These are phyloP conservation scores for Fusarium sambucinum DNA, from an alignment of 2,329 filamentous ascomycete genomes.

Conservation along the genomic window DNA sequence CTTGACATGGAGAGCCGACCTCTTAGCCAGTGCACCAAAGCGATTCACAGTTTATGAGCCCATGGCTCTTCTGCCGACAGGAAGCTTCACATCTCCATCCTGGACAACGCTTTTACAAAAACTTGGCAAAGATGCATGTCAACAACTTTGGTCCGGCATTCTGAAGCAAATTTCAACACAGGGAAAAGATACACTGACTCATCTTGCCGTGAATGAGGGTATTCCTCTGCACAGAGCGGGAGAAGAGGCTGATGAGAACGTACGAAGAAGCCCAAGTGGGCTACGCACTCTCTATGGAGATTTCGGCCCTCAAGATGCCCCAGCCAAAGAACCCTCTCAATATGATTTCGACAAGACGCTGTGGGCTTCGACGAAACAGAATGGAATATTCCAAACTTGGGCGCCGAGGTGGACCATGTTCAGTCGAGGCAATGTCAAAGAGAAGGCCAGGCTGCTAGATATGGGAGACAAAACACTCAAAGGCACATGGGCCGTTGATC, in stretches of 20 bases:
- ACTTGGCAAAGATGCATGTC: constrained; percentile 40
- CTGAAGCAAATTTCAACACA: constrained; percentile 59
- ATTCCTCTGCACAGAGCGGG: constrained; percentile 63
- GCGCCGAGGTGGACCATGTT: constrained; percentile 95
- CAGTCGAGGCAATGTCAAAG: constrained; percentile 87
- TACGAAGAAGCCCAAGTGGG: constrained; percentile 78
- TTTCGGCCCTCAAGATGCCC: constrained; percentile 70
- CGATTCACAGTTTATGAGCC: constrained; percentile 72
- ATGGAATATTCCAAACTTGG: constrained; percentile 86
- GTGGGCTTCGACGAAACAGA: constrained; percentile 84
- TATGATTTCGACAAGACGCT: constrained; percentile 75
- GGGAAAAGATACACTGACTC: constrained; percentile 61
- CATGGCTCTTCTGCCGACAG: constrained; percentile 70
- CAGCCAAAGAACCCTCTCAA: constrained; percentile 48
- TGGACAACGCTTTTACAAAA: constrained; percentile 57
- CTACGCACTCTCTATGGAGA: constrained; percentile 78
- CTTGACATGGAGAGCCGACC: constrained; percentile 40
- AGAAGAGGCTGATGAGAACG: constrained; percentile 65
- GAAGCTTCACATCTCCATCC: constrained; percentile 62
- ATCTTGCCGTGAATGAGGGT: constrained; percentile 71
- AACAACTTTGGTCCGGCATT: constrained; percentile 63
- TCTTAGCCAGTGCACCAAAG: constrained; percentile 63
- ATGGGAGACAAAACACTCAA: constrained; percentile 54
- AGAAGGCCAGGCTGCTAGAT: constrained; percentile 81
- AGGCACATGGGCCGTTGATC: constrained; percentile 72